Conservation (phyloP, 2,329 filamentous ascomycete genomes). For the Neopestalotiopsis sp. region DNA sequence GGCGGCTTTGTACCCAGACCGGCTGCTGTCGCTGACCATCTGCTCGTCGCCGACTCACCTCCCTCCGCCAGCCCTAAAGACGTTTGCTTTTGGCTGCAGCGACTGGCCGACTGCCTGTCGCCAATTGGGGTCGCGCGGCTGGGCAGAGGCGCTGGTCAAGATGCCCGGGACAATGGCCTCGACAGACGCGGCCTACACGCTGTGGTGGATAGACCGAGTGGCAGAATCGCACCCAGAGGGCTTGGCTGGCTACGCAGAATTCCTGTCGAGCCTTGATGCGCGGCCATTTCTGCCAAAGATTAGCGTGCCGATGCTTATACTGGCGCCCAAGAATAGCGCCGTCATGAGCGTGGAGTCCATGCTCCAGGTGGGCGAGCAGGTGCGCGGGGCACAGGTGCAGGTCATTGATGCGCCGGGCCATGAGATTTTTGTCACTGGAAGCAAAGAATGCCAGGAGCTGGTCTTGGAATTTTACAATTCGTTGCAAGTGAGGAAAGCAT, state of each 20-base stretch:
- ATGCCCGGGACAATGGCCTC: background rate
- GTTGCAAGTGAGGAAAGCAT: background rate
- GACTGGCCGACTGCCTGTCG: conserved; percentile 8
- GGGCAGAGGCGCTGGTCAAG: background rate
- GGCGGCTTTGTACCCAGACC: background rate
- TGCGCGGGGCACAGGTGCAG: background rate
- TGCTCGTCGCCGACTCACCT: conserved; percentile 15
- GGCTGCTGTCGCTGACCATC: background rate
- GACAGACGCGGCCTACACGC: background rate
- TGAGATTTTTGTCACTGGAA: conserved; percentile 5
- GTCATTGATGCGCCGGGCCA: conserved; percentile 5
- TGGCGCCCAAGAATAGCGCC: conserved; percentile 8
- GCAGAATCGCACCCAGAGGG: background rate
- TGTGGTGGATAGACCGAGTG: conserved; percentile 12
- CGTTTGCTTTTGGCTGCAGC: conserved; percentile 3
- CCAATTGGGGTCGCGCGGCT: background rate
- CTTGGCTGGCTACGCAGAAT: conserved; percentile 5
- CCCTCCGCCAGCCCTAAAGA: background rate
- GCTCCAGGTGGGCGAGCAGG: background rate
- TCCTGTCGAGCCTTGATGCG: conserved; percentile 8
- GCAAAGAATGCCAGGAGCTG: background rate
- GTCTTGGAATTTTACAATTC: background rate
- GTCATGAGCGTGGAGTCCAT: background rate
- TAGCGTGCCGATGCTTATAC: background rate
- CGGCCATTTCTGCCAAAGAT: background rate